Conservation (phyloP, 257 asterid species). For the Scutellaria galericulata region DNA sequence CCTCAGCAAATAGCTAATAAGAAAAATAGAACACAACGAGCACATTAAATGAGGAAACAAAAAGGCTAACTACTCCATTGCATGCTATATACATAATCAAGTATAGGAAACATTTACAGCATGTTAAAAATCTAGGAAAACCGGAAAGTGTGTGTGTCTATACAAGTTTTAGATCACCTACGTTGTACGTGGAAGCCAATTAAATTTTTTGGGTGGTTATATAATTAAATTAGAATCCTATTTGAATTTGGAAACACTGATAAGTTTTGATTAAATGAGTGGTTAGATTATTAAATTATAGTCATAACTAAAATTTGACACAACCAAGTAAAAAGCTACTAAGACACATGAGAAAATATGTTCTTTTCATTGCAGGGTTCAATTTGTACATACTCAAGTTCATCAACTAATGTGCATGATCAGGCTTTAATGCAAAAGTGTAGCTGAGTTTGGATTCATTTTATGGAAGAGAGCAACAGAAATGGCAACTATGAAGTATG, state of each 20-base stretch:
- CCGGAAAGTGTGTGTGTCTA: neutral
- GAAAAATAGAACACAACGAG: conserved; percentile 36
- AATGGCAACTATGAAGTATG: conserved; percentile 7
- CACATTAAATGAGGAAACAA: conserved; percentile 12
- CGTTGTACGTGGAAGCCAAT: too few relatives aligned
- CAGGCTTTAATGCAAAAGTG: conserved; percentile 10
- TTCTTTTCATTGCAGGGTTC: conserved; percentile 4
- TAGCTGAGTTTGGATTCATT: conserved; percentile 1
- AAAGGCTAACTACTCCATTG: conserved; percentile 11
- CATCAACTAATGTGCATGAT: neutral
- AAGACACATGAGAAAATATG: conserved; percentile 1
- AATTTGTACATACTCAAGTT: neutral
- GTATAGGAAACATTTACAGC: conserved; percentile 24
- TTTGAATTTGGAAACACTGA: too few relatives aligned
- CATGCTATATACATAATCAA: conserved; percentile 1
- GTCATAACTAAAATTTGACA: neutral
- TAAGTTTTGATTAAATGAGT: too few relatives aligned
- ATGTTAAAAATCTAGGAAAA: conserved; percentile 25
- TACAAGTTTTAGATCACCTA: too few relatives aligned
- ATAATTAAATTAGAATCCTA: too few relatives aligned
- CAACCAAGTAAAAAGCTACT: conserved; percentile 6
- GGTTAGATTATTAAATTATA: too few relatives aligned
- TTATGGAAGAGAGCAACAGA: conserved; percentile 24
- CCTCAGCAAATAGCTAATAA: conserved; percentile 73
- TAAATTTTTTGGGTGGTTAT: too few relatives aligned